phyloP scores from a whole-genome alignment of 805 yeast species.

The Metschnikowia lochheadii region DNA sequence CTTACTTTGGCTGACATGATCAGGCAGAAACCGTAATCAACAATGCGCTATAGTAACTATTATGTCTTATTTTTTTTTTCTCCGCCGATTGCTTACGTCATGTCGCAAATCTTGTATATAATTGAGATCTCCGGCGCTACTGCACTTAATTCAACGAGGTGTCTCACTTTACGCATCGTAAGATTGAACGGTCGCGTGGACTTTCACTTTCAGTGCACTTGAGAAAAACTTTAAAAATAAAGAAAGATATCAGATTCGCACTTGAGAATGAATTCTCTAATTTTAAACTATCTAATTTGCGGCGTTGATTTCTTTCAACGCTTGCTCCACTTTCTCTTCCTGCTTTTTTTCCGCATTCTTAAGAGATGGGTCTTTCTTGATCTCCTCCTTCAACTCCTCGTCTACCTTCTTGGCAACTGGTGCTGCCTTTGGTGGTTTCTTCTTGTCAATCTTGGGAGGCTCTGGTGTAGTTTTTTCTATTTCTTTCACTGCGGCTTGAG shows the following conservation, averaged over 20 bases:
- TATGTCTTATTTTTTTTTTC: slow-evolving; percentile 5
- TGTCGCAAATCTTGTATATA: slow-evolving; percentile 11
- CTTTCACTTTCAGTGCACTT: neutral
- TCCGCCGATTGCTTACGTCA: slow-evolving; percentile 14
- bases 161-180: neutral
- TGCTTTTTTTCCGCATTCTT: slow-evolving; percentile 25
- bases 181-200: neutral
- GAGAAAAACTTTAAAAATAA: neutral
- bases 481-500: slow-evolving; percentile 4
- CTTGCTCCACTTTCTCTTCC: slow-evolving; percentile 24
- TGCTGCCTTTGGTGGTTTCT: slow-evolving; percentile 37
- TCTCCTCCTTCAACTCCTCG: slow-evolving; percentile 32
- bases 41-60: slow-evolving; percentile 1
- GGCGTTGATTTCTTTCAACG: slow-evolving; percentile 13
- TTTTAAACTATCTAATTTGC: neutral
- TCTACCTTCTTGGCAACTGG: slow-evolving; percentile 38
- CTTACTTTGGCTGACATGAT: slow-evolving; percentile 4
- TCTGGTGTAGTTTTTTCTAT: slow-evolving; percentile 6
- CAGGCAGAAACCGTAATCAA: neutral
- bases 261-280: no score
- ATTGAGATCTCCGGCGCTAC: neutral
- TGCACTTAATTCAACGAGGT: neutral
- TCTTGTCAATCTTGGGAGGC: slow-evolving; percentile 22
- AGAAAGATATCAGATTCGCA: neutral
- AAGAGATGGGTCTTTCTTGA: slow-evolving; percentile 31